Evolutionary conservation across 768 basidiomycete genomes (phyloP).

Genomic region (Suillus paluster): DNA sequence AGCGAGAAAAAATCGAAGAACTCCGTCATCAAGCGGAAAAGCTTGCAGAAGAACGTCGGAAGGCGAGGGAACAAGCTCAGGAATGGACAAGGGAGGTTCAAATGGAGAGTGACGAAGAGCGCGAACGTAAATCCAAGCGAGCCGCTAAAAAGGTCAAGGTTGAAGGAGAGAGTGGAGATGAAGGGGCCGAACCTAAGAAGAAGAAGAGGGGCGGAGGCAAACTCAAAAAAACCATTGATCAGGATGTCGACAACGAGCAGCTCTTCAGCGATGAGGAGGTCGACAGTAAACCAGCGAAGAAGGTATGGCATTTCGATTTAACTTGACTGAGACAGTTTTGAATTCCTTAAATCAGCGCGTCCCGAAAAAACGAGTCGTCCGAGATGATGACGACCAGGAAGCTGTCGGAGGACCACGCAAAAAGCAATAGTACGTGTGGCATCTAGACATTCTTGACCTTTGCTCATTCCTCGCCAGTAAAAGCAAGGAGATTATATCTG

Average conservation of each 20-base stretch:
- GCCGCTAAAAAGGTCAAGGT: slow-evolving; percentile 56
- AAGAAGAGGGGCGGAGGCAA: slow-evolving; percentile 77
- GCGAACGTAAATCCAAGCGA: slow-evolving; percentile 66
- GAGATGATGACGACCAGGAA: slow-evolving; percentile 82
- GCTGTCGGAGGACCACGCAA: slow-evolving; percentile 64
- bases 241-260: slow-evolving; percentile 65
- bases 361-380: slow-evolving; percentile 74
- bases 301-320: slow-evolving; percentile 47
- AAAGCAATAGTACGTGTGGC: slow-evolving; percentile 69
- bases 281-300: slow-evolving; percentile 61
- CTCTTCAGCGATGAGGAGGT: slow-evolving; percentile 76
- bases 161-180: slow-evolving; percentile 55
- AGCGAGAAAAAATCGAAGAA: slow-evolving; percentile 68
- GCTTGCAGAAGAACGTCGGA: slow-evolving; percentile 77
- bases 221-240: slow-evolving; percentile 55
- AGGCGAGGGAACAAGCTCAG: slow-evolving; percentile 77
- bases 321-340: background rate
- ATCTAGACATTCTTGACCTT: background rate
- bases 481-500: slow-evolving; percentile 62
- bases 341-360: slow-evolving; percentile 36
- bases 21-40: slow-evolving; percentile 72
- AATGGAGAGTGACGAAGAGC: slow-evolving; percentile 78
- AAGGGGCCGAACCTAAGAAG: slow-evolving; percentile 67
- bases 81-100: slow-evolving; percentile 75
- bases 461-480: slow-evolving; percentile 54